Evolutionary conservation across 2,329 filamentous ascomycete species (phyloP).

Genomic region (Botryosphaeria dothidea): DNA sequence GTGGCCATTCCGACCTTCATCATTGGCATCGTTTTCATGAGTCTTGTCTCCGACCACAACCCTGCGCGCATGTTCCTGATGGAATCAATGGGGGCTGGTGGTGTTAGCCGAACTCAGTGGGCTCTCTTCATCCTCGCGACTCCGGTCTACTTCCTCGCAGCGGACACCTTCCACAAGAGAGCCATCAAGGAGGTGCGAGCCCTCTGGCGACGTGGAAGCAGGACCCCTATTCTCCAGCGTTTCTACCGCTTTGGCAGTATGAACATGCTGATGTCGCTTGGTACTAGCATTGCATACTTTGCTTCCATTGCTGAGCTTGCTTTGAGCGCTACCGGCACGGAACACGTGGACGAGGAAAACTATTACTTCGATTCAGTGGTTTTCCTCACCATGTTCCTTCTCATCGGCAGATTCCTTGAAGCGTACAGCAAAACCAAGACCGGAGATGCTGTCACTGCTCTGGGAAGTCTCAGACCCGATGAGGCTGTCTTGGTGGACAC

Average conservation of each 20-base stretch:
- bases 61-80: constrained; percentile 66
- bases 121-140: constrained; percentile 79
- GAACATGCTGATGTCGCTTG: constrained; percentile 90
- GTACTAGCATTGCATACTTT: constrained; percentile 84
- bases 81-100: constrained; percentile 67
- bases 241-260: constrained; percentile 96
- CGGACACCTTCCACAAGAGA: constrained; percentile 79
- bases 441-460: constrained; percentile 78
- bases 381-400: constrained; percentile 85
- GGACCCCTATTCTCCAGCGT: constrained; percentile 69
- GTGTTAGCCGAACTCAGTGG: constrained; percentile 74
- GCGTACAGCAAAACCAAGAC: constrained; percentile 90
- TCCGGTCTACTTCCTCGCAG: constrained; percentile 82
- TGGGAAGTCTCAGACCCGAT: constrained; percentile 75
- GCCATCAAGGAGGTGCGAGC: constrained; percentile 76
- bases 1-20: constrained; percentile 81
- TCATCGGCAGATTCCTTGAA: constrained; percentile 73
- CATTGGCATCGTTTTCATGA: constrained; percentile 91
- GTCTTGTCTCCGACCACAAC: constrained; percentile 65
- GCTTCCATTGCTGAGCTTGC: constrained; percentile 77
- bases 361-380: constrained; percentile 90
- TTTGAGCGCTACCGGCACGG: constrained; percentile 50
- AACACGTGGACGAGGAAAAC: constrained; percentile 36
- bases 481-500: constrained; percentile 70
- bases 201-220: constrained; percentile 76